Base-by-base conservation (phyloP, 1,284 basidiomycete species). In the Irpex rosettiformis region DNA sequence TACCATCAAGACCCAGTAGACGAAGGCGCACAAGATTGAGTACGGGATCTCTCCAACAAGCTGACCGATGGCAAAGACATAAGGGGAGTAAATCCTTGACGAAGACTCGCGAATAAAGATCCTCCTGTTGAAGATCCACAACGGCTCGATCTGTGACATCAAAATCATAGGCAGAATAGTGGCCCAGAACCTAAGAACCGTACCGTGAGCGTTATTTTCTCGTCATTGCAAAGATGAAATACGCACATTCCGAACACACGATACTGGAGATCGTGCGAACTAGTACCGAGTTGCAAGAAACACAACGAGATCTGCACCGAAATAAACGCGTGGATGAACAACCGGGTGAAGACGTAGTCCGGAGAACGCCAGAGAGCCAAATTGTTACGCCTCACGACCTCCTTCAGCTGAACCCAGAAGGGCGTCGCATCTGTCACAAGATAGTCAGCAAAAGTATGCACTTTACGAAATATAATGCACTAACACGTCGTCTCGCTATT, bases 41-140 rank as follows among this genome's bases (percentile, higher is more conserved):
- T 91, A 90, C 1, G 91, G 93, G 63, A 91, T 83, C 73, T 96
- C 93, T 57, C 92, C 89, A 21, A 92, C 70, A 43, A 95, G 78
- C 69, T 94, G 93, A 8, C 86, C 87, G 52, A 92, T 81, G 11
- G 93, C 91, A 69, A 96, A 96, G 51, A 93, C 89, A 60, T 84
- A 85, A 0, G 88, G 86, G 1, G 86, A 89, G 70, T 93, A 93
- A 61, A 90, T 90, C 40, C 86, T 79, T 75, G 86, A 88, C 2
- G 87, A 89, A 0, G 88, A 77, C 73, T 89, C 88, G 71, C 91
- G 82, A 62, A 90, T 82, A 71, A 88, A 89, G 37, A 81, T 84
- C 57, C 74, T 78, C 71, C 93, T 79, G 61, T 90, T 90, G 73
- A 88, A 79, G 67, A 96, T 91, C 79, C 93, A 96, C 75, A 92